These are phyloP conservation scores for Nigrospora oryzae DNA, from an alignment of 2,329 filamentous ascomycete genomes.

Conservation along the genomic window DNA sequence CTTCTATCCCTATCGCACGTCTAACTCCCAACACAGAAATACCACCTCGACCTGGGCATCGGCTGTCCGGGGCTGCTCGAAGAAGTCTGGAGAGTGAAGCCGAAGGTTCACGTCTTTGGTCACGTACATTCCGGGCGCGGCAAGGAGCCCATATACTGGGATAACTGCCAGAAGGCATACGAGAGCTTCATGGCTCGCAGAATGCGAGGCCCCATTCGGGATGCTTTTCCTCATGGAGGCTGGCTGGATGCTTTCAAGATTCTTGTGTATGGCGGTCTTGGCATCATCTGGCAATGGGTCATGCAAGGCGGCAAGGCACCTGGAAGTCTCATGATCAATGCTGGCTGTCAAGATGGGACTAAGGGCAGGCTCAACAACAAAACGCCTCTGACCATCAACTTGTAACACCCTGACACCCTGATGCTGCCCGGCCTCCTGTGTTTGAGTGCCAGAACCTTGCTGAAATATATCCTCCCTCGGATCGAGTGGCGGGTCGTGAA, in stretches of 20 bases:
- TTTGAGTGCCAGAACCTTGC: no score
- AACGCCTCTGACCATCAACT: conserved; percentile 17
- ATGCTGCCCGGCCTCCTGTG: no score
- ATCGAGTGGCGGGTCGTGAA: no score
- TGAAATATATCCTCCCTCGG: no score
- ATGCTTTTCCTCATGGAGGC: conserved; percentile 33
- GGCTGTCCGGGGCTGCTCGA: conserved; percentile 64
- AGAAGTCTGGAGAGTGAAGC: conserved; percentile 68
- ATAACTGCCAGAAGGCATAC: conserved; percentile 62
- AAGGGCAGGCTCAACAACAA: conserved; percentile 37
- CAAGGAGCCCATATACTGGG: conserved; percentile 62
- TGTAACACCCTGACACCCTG: conserved; percentile 5
- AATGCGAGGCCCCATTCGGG: conserved; percentile 31
- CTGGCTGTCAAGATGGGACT: conserved; percentile 45
- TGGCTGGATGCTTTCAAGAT: conserved; percentile 40
- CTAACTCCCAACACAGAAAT: conserved; percentile 30
- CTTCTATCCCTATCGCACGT: background rate
- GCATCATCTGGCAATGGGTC: conserved; percentile 46
- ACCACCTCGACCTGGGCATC: conserved; percentile 60
- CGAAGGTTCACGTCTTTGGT: conserved; percentile 73
- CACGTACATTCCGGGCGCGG: conserved; percentile 76
- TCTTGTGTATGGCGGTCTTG: conserved; percentile 34
- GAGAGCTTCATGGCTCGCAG: conserved; percentile 50
- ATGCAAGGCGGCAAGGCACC: conserved; percentile 43
- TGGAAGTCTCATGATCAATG: conserved; percentile 47